A percentile compares a stretch with the other conserved stretches of the same genome.
These are phyloP conservation scores for Ogataea saltuana DNA, from an alignment of 805 yeast genomes.

Conservation along the genomic window DNA sequence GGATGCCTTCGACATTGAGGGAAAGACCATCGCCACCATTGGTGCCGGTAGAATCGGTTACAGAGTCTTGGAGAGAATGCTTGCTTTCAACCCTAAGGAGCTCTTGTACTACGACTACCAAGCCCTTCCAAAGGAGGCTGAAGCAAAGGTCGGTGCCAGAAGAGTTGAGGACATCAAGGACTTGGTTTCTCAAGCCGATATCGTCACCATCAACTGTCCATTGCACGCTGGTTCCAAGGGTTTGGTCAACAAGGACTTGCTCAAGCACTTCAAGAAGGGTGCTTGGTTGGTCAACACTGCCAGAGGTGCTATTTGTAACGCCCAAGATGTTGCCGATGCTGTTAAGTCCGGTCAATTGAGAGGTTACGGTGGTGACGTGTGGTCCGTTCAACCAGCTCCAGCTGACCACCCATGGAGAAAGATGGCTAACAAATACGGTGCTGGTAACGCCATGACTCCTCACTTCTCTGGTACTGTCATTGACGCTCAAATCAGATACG, in stretches of 20 bases:
- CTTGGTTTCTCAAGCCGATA: slow-evolving; percentile 64
- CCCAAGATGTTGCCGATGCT: slow-evolving; percentile 75
- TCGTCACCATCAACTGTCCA: slow-evolving; percentile 77
- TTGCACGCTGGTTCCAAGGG: slow-evolving; percentile 71
- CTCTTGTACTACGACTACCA: slow-evolving; percentile 76
- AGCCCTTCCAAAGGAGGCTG: slow-evolving; percentile 59
- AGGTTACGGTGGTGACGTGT: slow-evolving; percentile 86
- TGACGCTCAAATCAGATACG: slow-evolving; percentile 77
- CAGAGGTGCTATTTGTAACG: slow-evolving; percentile 76
- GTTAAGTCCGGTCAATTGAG: slow-evolving; percentile 64
- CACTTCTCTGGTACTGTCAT: slow-evolving; percentile 78
- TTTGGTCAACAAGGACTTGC: slow-evolving; percentile 61
- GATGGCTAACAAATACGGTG: slow-evolving; percentile 63
- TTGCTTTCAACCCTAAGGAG: slow-evolving; percentile 74
- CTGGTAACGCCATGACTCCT: slow-evolving; percentile 85
- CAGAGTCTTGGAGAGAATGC: slow-evolving; percentile 68
- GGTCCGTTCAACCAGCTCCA: slow-evolving; percentile 86
- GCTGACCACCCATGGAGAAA: slow-evolving; percentile 75
- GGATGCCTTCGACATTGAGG: slow-evolving; percentile 73
- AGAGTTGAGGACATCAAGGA: slow-evolving; percentile 63
- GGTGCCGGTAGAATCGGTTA: slow-evolving; percentile 84
- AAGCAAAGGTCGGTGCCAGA: slow-evolving; percentile 56
- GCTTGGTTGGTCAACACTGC: slow-evolving; percentile 78
- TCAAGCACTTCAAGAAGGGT: slow-evolving; percentile 71
- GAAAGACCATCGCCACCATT: slow-evolving; percentile 74